A percentile compares a stretch with the other conserved stretches of the same genome.
phyloP scores from a whole-genome alignment of 257 asterid genomes.

The Plantago elongata region DNA sequence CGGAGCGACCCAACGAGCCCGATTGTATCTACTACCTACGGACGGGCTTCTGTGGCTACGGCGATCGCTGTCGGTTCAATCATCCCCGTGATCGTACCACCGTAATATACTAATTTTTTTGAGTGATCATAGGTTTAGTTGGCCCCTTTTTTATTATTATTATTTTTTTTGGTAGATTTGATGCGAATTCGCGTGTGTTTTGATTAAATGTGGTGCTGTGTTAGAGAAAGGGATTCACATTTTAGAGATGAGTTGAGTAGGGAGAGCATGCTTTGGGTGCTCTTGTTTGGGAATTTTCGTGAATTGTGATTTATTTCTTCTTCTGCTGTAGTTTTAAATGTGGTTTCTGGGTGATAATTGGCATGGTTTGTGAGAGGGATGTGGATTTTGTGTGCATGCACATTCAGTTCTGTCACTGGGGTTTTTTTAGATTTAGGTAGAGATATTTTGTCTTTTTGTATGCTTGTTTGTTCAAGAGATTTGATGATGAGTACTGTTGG shows the following conservation, averaged over 20 bases:
- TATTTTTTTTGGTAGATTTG: slow-evolving; percentile 14
- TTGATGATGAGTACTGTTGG: slow-evolving; percentile 15
- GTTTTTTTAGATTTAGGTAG: slow-evolving; percentile 7
- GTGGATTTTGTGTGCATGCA: slow-evolving; percentile 14
- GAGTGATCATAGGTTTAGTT: not conserved
- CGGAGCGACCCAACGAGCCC: slow-evolving; percentile 79
- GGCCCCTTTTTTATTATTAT: too few species aligned
- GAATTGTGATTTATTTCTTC: slow-evolving; percentile 15
- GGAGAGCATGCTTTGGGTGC: slow-evolving; percentile 21
- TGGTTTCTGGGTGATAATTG: not conserved
- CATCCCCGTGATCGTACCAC: slow-evolving; percentile 74
- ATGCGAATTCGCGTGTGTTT: slow-evolving; percentile 15
- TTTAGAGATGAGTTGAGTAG: slow-evolving; percentile 3
- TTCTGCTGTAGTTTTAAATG: slow-evolving; percentile 9
- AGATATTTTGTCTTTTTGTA: slow-evolving; percentile 16
- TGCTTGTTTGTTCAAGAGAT: not conserved
- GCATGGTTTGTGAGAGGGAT: not conserved
- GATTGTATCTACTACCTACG: slow-evolving; percentile 83
- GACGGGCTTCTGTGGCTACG: slow-evolving; percentile 92
- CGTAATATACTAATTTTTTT: slow-evolving; percentile 22
- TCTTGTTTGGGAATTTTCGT: slow-evolving; percentile 8
- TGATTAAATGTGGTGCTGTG: not conserved
- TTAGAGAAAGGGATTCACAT: slow-evolving; percentile 11
- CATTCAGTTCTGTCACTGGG: slow-evolving; percentile 13
- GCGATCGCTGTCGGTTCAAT: slow-evolving; percentile 90